Percentiles rank a stretch among this genome's conserved stretches.
These are phyloP conservation scores for Geranomyces michiganensis DNA, from an alignment of 192 early-diverging fungal species.

Conservation along the genomic window DNA sequence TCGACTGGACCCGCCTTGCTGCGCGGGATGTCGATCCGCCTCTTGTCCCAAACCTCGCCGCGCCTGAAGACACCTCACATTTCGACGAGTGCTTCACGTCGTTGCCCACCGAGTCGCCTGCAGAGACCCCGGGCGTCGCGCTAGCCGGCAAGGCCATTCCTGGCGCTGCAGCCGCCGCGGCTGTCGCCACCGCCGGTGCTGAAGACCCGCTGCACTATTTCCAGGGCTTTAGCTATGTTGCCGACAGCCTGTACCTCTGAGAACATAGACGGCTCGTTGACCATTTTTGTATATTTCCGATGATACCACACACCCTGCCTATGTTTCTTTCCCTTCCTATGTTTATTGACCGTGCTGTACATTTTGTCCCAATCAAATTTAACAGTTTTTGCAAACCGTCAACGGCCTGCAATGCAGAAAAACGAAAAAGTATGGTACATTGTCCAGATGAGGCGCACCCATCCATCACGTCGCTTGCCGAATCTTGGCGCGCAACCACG, in stretches of 20 bases:
- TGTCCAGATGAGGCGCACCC: no score
- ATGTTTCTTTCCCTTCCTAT: no score
- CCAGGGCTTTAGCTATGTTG: constrained; percentile 48
- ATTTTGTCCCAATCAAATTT: no score
- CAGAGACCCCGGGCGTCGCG: neutral
- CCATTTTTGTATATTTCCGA: no score
- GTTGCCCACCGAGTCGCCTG: constrained; percentile 59
- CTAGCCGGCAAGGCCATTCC: neutral
- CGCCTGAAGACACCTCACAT: constrained; percentile 73
- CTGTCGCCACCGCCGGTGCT: neutral
- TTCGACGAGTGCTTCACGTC: constrained; percentile 79
- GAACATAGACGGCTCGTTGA: no score
- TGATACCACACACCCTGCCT: no score
- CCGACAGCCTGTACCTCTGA: constrained; percentile 18
- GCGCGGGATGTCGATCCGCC: constrained; percentile 40
- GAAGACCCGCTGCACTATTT: constrained; percentile 29
- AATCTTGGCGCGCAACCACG: constrained; percentile 41
- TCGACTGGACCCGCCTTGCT: constrained; percentile 59
- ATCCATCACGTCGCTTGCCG: constrained; percentile 8
- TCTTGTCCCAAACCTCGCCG: constrained; percentile 52
- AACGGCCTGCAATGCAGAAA: no score
- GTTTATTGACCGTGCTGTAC: no score
- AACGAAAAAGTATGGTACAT: no score
- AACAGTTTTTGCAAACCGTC: no score
- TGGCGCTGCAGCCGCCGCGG: neutral